These are phyloP conservation scores for Fraxinus sp. DNA, from an alignment of 305 asterid genomes.

Conservation along the genomic window DNA sequence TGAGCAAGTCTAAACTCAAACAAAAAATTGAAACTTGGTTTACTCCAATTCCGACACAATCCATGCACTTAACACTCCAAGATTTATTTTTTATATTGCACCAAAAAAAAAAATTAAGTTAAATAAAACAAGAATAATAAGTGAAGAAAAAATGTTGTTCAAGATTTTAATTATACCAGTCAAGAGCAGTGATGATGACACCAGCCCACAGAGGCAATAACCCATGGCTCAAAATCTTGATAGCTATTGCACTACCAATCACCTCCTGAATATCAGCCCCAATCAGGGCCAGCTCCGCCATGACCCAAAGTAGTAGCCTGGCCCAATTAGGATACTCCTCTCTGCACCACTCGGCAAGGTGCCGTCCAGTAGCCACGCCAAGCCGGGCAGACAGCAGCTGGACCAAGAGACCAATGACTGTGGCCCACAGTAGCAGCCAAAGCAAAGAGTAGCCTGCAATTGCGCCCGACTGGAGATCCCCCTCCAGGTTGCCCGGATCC, in stretches of 20 bases:
- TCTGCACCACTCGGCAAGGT: constrained; percentile 88
- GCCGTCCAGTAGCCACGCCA: constrained; percentile 89
- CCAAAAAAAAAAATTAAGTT: neutral
- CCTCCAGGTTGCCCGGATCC: constrained; percentile 95
- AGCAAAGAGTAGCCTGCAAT: constrained; percentile 83
- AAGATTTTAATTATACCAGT: constrained; percentile 55
- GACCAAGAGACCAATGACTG: constrained; percentile 84
- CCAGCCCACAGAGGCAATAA: constrained; percentile 93
- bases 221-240: constrained; percentile 70
- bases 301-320: constrained; percentile 68
- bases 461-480: constrained; percentile 94
- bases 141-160: neutral
- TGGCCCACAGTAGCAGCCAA: constrained; percentile 93
- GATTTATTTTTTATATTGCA: neutral
- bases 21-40: neutral
- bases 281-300: constrained; percentile 86
- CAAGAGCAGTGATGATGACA: constrained; percentile 80
- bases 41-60: neutral
- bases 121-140: neutral
- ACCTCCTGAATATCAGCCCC: constrained; percentile 97
- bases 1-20: neutral
- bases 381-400: constrained; percentile 82
- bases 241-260: constrained; percentile 92
- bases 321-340: constrained; percentile 96
- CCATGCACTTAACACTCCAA: neutral